Evolutionary conservation across 2,329 filamentous ascomycete species (phyloP).

Genomic region (Rhytidhysteron rufulum): DNA sequence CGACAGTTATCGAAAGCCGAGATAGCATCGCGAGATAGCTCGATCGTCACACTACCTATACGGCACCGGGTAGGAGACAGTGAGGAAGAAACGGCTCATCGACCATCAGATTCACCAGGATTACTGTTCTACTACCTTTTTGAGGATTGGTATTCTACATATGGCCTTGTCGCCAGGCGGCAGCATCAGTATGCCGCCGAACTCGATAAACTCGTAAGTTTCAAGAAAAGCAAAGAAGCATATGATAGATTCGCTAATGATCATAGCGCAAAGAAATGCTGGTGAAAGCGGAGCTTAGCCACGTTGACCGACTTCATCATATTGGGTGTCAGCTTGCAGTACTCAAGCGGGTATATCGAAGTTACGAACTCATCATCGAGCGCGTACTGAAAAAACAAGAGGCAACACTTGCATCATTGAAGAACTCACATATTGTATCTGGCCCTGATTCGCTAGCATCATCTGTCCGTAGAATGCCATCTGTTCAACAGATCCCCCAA

Average conservation of each 20-base stretch:
- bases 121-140: conserved; percentile 65
- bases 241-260: background rate
- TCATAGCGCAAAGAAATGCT: conserved; percentile 53
- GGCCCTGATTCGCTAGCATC: conserved; percentile 25
- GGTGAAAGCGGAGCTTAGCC: conserved; percentile 42
- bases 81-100: conserved; percentile 44
- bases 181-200: conserved; percentile 46
- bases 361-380: conserved; percentile 58
- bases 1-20: conserved; percentile 56
- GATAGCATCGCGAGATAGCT: conserved; percentile 35
- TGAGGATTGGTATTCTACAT: conserved; percentile 61
- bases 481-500: conserved; percentile 7
- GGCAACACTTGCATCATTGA: conserved; percentile 40
- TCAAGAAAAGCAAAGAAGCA: background rate
- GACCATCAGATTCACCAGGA: conserved; percentile 53
- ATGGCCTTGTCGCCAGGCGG: conserved; percentile 50
- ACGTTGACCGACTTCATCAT: conserved; percentile 53
- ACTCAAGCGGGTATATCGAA: conserved; percentile 58
- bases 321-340: conserved; percentile 60
- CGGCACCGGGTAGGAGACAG: conserved; percentile 42
- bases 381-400: conserved; percentile 51
- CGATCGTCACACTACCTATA: conserved; percentile 43
- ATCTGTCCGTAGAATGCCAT: conserved; percentile 15
- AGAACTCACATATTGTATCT: conserved; percentile 40
- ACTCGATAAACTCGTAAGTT: conserved; percentile 47